Evolutionary conservation across 2,329 filamentous ascomycete species (phyloP), one percentile per base, ranked within the genome.

Genomic region (Parastagonospora nodorum): DNA sequence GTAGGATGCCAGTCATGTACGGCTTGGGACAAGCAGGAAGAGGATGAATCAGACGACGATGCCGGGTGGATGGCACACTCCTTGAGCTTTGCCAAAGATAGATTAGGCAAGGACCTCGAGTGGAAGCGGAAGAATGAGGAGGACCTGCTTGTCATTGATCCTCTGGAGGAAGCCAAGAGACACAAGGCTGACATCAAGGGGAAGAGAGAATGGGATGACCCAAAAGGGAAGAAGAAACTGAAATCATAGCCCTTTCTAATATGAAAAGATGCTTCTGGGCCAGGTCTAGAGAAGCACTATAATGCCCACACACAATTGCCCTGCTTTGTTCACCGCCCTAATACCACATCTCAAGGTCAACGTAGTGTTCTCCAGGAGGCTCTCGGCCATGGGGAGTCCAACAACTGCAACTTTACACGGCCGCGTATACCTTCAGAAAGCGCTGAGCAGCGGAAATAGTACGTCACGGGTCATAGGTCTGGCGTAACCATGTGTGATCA

Each of bases 81-180:
- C 8, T 79, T 99, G 31, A 90, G 84, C 39, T 97, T 97, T 72
- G 89, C 88, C 32, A 94, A 92, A 55, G 94, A 97, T 64, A 89
- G 88, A 58, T 75, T 97, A 5, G 94, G 94, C 15, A 97, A 97
- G 70, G 86, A 97, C 74, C 75, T 97, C 45, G 90, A 84, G 45
- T 96, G 94, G 82, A 90, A 93, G 69, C 88, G 86, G 75, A 92
- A 94, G 74, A 92, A 93, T 46, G 91, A 94, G 67, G 92, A 97
- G 50, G 90, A 97, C 65, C 74, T 96, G 37, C 84, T 96, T 39
- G 92, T 97, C 2, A 97, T 97, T 73, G 94, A 99, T 77, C 92
- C 92, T 1, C 80, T 90, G 49, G 90, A 92, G 71, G 91, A 90
- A 71, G 88, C 89, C 38, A 86, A 84, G 68, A 88, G 88, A 33